Conservation (phyloP, 768 basidiomycete genomes). For the Lentinula aciculospora region DNA sequence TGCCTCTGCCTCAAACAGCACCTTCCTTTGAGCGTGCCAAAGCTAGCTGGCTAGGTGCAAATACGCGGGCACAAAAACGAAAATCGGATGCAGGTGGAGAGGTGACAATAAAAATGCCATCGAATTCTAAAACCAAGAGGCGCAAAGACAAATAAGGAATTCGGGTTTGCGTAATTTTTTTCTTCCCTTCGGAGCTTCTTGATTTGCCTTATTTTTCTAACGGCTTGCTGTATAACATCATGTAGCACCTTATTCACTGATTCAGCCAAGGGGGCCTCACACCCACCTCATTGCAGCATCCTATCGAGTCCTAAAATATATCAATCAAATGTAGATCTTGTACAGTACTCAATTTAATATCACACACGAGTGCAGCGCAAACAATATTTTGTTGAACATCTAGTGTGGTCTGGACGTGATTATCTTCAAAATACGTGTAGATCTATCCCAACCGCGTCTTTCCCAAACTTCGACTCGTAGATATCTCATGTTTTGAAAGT, state of each 20-base stretch:
- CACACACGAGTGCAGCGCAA: background rate
- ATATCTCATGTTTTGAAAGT: too few relatives aligned
- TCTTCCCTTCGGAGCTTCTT: background rate
- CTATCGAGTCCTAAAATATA: background rate
- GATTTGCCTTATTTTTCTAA: background rate
- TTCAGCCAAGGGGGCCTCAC: too few relatives aligned
- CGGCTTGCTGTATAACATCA: background rate
- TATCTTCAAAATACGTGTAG: too few relatives aligned
- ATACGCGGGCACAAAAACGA: slow-evolving; percentile 3
- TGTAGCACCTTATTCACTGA: background rate
- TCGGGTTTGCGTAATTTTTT: background rate
- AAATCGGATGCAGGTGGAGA: slow-evolving; percentile 3
- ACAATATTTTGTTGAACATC: too few relatives aligned
- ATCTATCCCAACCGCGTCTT: too few relatives aligned
- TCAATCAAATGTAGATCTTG: background rate
- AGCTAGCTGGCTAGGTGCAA: background rate
- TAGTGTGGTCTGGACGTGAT: too few relatives aligned
- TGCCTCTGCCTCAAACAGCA: background rate
- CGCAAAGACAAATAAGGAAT: slow-evolving; percentile 3
- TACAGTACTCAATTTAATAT: background rate
- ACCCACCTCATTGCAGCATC: background rate
- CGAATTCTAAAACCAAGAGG: slow-evolving; percentile 1
- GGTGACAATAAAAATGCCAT: background rate
- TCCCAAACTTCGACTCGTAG: too few relatives aligned
- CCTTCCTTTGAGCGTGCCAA: background rate